Evolutionary conservation across 2,329 filamentous ascomycete species (phyloP).

Genomic region (Blastomyces emzantsi): DNA sequence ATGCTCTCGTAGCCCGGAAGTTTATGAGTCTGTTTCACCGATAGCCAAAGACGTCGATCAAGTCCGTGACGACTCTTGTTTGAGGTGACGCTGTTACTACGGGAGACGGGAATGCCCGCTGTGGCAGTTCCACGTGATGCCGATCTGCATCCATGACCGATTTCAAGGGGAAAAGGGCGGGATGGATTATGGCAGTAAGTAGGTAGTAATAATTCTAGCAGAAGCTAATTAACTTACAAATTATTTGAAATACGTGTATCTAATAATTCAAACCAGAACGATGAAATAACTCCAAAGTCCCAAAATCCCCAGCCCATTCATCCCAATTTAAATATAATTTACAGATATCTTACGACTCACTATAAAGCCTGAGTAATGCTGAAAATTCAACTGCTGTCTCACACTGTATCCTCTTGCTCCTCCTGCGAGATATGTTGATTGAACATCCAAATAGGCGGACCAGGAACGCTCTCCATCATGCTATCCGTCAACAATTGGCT

Average conservation of each 20-base stretch:
- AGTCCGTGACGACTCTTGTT: no score
- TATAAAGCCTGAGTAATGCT: background rate
- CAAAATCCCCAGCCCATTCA: background rate
- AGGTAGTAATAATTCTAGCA: background rate
- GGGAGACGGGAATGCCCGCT: background rate
- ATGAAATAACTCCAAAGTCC: background rate
- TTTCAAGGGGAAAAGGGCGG: no score
- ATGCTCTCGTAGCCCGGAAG: background rate
- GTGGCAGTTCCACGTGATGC: background rate
- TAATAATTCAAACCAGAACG: background rate
- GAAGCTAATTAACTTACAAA: background rate
- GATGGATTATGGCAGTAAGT: background rate
- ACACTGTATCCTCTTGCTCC: background rate
- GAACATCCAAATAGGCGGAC: slow-evolving; percentile 31
- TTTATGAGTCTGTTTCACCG: background rate
- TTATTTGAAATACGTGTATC: background rate
- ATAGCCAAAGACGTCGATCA: background rate
- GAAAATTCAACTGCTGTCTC: background rate
- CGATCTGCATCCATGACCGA: background rate
- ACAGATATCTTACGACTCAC: background rate
- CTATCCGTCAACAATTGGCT: slow-evolving; percentile 35
- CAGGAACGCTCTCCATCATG: slow-evolving; percentile 37
- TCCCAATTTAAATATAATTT: background rate
- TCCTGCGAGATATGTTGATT: slow-evolving; percentile 34
- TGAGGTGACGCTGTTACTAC: background rate